Evolutionary conservation across 495 filamentous ascomycete species (phyloP).

Genomic region (Letharia columbiana): DNA sequence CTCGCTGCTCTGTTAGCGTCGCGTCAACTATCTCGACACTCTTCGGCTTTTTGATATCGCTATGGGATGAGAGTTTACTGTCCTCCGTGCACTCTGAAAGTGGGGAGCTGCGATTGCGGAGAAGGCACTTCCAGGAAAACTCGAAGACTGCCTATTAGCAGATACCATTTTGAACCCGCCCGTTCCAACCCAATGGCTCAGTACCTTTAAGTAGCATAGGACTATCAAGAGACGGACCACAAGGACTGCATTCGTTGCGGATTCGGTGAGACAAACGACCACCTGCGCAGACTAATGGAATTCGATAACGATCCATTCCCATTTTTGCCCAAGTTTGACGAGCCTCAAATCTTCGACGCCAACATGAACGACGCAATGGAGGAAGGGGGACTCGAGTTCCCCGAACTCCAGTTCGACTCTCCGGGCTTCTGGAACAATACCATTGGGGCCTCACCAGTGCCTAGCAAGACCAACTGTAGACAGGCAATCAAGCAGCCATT

Average conservation of each 20-base stretch:
- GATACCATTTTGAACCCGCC: neutral
- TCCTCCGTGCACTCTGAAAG: neutral
- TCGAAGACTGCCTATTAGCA: neutral
- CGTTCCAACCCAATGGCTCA: neutral
- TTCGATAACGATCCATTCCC: conserved; percentile 21
- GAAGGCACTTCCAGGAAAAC: neutral
- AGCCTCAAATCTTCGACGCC: conserved; percentile 13
- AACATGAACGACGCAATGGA: conserved; percentile 18
- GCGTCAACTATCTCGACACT: neutral
- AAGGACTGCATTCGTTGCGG: neutral
- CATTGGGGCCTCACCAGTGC: conserved; percentile 3
- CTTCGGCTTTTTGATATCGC: neutral
- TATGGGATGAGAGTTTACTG: conserved; percentile 1
- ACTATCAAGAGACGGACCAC: neutral
- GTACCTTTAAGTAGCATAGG: neutral
- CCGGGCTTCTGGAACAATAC: conserved; percentile 12
- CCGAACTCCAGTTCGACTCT: conserved; percentile 1
- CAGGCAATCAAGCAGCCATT: neutral
- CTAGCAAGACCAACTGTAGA: conserved; percentile 11
- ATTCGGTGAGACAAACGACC: neutral
- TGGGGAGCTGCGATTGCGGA: conserved; percentile 3
- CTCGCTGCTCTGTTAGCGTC: neutral
- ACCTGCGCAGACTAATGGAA: conserved; percentile 15
- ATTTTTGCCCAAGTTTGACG: conserved; percentile 13
- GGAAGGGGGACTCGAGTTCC: conserved; percentile 11